phyloP scores from a whole-genome alignment of 2,329 filamentous ascomycete genomes.

The Fusarium nurragi region DNA sequence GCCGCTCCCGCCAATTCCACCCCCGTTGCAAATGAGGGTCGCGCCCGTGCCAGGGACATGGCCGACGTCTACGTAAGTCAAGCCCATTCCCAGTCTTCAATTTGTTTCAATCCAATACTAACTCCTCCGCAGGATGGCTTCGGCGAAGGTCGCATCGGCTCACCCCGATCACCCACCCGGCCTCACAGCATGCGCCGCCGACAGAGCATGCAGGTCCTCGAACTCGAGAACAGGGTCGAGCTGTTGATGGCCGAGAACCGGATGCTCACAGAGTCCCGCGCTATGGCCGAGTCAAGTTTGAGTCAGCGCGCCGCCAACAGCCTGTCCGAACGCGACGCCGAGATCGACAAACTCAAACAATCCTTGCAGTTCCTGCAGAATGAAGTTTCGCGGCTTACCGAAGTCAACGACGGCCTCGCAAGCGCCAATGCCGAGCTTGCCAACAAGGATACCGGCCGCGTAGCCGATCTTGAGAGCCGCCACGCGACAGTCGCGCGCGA shows the following conservation, averaged over 20 bases:
- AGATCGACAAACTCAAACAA: constrained; percentile 84
- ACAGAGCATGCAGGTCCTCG: constrained; percentile 96
- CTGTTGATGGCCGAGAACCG: constrained; percentile 88
- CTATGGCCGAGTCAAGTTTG: constrained; percentile 72
- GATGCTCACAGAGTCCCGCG: constrained; percentile 76
- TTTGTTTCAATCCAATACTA: constrained; percentile 22
- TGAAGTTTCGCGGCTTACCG: constrained; percentile 81
- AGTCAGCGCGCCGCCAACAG: constrained; percentile 73
- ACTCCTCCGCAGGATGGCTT: constrained; percentile 78
- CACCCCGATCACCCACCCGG: constrained; percentile 90
- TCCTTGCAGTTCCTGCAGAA: constrained; percentile 82
- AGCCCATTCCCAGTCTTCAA: constrained; percentile 57
- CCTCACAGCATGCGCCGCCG: constrained; percentile 96
- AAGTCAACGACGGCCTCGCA: constrained; percentile 82
- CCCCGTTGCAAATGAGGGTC: constrained; percentile 87
- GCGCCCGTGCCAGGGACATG: constrained; percentile 85
- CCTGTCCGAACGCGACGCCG: constrained; percentile 82
- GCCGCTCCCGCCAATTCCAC: constrained; percentile 53
- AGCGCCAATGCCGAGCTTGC: constrained; percentile 81
- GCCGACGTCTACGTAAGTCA: constrained; percentile 95
- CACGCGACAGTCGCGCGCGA: constrained; percentile 73
- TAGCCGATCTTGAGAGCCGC: constrained; percentile 72
- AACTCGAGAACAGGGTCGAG: constrained; percentile 87
- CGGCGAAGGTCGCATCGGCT: constrained; percentile 86
- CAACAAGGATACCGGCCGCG: constrained; percentile 77